Conservation (phyloP, 305 asterid genomes). For the Rubia balearica region DNA sequence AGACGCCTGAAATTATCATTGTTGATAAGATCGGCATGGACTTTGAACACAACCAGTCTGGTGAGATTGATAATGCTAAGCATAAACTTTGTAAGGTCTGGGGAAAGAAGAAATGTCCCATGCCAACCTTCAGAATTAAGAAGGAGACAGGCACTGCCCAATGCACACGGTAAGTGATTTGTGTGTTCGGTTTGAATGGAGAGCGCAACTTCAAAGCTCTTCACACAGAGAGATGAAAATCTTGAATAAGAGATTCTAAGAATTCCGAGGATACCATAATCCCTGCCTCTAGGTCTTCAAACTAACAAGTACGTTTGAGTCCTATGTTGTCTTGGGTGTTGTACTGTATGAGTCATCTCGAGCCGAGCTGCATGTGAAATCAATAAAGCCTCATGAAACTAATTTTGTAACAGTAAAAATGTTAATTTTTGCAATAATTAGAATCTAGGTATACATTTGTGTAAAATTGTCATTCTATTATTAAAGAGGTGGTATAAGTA, state of each 20-base stretch:
- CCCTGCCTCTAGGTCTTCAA: constrained; percentile 31
- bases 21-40: no score
- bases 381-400: no score
- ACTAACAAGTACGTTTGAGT: neutral
- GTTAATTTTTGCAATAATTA: no score
- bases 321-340: no score
- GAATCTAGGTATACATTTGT: no score
- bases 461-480: no score
- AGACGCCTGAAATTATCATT: no score
- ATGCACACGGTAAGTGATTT: constrained; percentile 19
- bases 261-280: constrained; percentile 71
- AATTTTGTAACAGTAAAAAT: no score
- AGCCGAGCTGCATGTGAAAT: no score
- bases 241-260: constrained; percentile 55
- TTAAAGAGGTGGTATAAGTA: no score
- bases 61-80: constrained; percentile 55
- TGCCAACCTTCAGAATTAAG: constrained; percentile 33
- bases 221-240: constrained; percentile 40
- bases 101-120: constrained; percentile 28
- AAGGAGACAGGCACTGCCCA: constrained; percentile 21
- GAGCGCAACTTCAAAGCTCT: constrained; percentile 8
- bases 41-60: constrained; percentile 26
- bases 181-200: constrained; percentile 23
- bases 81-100: constrained; percentile 60
- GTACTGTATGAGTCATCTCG: no score